Evolutionary conservation across 305 asterid species (phyloP).

Genomic region (Fraxinus xanthoxyloides): DNA sequence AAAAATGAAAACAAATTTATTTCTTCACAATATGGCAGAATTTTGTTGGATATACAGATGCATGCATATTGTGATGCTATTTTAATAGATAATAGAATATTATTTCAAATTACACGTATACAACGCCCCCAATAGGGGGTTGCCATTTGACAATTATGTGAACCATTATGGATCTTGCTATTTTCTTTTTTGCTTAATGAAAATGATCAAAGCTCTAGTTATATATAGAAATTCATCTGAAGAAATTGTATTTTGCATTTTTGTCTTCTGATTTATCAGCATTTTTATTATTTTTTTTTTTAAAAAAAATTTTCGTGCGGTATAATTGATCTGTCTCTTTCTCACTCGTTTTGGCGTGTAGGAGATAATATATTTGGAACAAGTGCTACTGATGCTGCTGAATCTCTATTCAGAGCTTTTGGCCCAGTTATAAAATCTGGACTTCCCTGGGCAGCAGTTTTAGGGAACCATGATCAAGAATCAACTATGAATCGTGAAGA

Average conservation of each 20-base stretch:
- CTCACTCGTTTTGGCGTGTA: constrained; percentile 32
- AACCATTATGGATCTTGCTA: too few species aligned
- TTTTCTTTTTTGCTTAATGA: neutral
- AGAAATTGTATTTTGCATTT: neutral
- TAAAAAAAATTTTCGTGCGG: neutral
- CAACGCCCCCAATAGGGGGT: too few species aligned
- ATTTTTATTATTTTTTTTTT: neutral
- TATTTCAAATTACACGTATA: neutral
- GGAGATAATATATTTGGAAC: constrained; percentile 90
- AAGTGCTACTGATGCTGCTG: constrained; percentile 82
- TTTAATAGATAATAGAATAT: neutral
- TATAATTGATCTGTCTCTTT: constrained; percentile 1
- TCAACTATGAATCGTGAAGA: constrained; percentile 91
- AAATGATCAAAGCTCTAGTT: neutral
- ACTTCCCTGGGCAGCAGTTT: constrained; percentile 88
- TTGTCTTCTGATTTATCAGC: neutral
- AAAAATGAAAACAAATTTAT: neutral
- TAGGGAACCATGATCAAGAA: constrained; percentile 97
- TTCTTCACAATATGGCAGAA: neutral
- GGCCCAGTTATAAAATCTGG: constrained; percentile 59
- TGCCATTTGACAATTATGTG: too few species aligned
- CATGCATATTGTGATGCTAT: neutral
- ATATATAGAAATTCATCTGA: neutral
- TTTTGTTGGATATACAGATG: neutral
- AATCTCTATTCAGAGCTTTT: constrained; percentile 70